Percentiles rank a stretch among this genome's conserved stretches.
Conservation (phyloP, 2,329 filamentous ascomycete genomes). For the Alternaria gansuensis region DNA sequence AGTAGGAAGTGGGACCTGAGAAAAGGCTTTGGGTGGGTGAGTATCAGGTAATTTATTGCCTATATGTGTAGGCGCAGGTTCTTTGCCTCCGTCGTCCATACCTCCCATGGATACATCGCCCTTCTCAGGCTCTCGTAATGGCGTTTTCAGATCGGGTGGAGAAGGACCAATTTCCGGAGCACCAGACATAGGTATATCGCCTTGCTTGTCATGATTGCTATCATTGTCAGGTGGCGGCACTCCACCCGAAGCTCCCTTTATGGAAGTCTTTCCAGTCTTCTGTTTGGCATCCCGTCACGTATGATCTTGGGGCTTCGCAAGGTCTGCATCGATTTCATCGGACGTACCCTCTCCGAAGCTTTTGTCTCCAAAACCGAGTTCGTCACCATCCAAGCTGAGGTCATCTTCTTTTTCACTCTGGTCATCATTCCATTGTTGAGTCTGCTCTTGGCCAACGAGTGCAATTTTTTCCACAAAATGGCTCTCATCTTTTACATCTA, state of each 20-base stretch:
- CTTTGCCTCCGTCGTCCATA: background rate
- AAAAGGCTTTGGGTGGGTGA: background rate
- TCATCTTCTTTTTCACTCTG: background rate
- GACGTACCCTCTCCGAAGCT: background rate
- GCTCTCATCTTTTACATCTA: background rate
- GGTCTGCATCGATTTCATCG: background rate
- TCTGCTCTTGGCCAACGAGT: background rate
- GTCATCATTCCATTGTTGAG: accelerated
- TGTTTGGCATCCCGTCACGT: background rate
- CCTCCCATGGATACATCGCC: background rate
- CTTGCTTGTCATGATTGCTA: too few species aligned
- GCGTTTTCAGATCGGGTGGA: background rate
- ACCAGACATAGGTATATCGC: background rate
- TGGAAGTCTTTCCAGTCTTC: background rate
- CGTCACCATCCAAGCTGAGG: background rate
- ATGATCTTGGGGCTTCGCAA: background rate
- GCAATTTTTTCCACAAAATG: background rate
- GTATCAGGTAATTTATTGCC: background rate
- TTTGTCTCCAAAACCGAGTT: background rate
- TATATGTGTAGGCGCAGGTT: background rate
- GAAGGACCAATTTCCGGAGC: background rate
- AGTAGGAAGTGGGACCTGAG: background rate
- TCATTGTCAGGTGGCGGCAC: background rate
- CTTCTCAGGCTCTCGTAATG: background rate
- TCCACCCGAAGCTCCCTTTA: background rate